Percentiles rank a stretch among this genome's conserved stretches.
These are phyloP conservation scores for Monosporascus sp. DNA, from an alignment of 2,329 filamentous ascomycete species.

Conservation along the genomic window DNA sequence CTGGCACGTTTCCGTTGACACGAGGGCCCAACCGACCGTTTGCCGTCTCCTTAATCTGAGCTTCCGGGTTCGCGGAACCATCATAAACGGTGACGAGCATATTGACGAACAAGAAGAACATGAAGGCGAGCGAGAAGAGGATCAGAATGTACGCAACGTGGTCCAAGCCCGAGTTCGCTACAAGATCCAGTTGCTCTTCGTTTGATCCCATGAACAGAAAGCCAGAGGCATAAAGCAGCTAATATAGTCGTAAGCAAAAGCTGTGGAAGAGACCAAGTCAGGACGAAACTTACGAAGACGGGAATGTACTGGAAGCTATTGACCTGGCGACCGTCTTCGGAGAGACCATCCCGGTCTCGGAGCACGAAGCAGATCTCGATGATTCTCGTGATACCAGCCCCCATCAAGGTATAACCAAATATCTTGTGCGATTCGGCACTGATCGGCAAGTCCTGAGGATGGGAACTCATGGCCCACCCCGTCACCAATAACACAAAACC, in stretches of 20 bases:
- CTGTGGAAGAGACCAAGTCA: neutral
- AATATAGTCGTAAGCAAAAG: slow-evolving; percentile 13
- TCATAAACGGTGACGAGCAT: slow-evolving; percentile 84
- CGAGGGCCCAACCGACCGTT: slow-evolving; percentile 34
- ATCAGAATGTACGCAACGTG: slow-evolving; percentile 92
- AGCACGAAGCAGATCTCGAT: slow-evolving; percentile 90
- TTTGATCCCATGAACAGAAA: slow-evolving; percentile 98
- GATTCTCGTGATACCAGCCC: slow-evolving; percentile 73
- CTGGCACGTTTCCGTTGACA: slow-evolving; percentile 23
- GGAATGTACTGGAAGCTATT: slow-evolving; percentile 68
- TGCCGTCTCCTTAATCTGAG: slow-evolving; percentile 29
- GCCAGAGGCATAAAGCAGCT: slow-evolving; percentile 87
- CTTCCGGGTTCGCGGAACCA: slow-evolving; percentile 40
- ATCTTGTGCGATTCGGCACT: slow-evolving; percentile 83
- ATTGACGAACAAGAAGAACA: slow-evolving; percentile 86
- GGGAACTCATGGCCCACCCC: slow-evolving; percentile 91
- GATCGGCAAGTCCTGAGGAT: slow-evolving; percentile 77
- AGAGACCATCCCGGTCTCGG: slow-evolving; percentile 60
- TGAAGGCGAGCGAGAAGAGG: slow-evolving; percentile 81
- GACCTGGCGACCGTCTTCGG: slow-evolving; percentile 62
- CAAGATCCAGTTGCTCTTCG: slow-evolving; percentile 86
- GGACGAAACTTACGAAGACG: slow-evolving; percentile 55
- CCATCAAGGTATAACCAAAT: slow-evolving; percentile 96
- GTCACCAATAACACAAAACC: slow-evolving; percentile 87
- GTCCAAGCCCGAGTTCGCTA: slow-evolving; percentile 69